Percentiles rank a stretch among this genome's conserved stretches.
These are phyloP conservation scores for Niebla homalea DNA, from an alignment of 495 filamentous ascomycete genomes.

Conservation along the genomic window DNA sequence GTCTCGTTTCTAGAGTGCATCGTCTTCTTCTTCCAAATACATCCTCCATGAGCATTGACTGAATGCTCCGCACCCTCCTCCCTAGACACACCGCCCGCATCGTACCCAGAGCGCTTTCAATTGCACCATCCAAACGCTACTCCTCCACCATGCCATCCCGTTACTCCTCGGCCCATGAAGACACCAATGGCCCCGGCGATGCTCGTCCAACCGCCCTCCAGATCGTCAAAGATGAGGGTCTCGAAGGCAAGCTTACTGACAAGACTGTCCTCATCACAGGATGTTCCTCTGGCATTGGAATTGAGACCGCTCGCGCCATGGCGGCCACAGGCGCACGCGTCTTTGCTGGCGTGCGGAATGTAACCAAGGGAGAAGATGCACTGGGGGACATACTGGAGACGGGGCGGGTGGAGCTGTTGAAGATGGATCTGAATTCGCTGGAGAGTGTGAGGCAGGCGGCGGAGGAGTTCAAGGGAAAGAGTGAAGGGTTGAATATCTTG, in stretches of 20 bases:
- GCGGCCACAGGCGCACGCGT: conserved; percentile 34
- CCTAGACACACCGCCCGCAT: too few relatives aligned
- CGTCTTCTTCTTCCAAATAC: too few relatives aligned
- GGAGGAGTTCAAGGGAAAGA: conserved; percentile 23
- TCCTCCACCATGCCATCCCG: not conserved
- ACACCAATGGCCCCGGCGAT: conserved; percentile 32
- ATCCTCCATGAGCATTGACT: too few relatives aligned
- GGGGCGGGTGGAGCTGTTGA: conserved; percentile 24
- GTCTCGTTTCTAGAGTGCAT: too few relatives aligned
- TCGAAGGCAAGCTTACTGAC: conserved; percentile 23
- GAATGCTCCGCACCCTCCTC: too few relatives aligned
- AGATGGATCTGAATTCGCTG: conserved; percentile 33
- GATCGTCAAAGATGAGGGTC: conserved; percentile 31
- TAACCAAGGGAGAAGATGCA: conserved; percentile 25
- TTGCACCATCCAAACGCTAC: too few relatives aligned
- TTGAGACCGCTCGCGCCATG: conserved; percentile 36
- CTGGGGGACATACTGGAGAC: conserved; percentile 14
- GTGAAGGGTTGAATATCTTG: conserved; percentile 24
- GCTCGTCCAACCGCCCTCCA: conserved; percentile 33
- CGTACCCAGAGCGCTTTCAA: too few relatives aligned
- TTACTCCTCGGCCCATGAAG: conserved; percentile 30
- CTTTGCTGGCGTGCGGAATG: conserved; percentile 29
- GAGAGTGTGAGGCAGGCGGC: conserved; percentile 31
- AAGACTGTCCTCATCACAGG: conserved; percentile 62
- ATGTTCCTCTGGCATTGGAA: conserved; percentile 43